Evolutionary conservation across 2,329 filamentous ascomycete species (phyloP).

Genomic region (Geoglossum cookeanum): DNA sequence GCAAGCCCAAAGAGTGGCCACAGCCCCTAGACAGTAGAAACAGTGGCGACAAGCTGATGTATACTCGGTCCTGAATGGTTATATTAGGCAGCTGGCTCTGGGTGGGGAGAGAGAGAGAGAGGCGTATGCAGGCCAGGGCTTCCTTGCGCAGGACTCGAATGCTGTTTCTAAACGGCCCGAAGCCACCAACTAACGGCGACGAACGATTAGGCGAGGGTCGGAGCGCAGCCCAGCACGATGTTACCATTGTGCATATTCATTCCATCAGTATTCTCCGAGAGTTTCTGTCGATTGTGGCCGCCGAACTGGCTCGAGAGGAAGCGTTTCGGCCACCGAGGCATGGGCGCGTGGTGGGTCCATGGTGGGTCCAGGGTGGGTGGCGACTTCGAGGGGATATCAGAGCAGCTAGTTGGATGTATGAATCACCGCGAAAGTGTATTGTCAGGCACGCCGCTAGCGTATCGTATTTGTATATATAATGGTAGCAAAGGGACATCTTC

Average conservation of each 20-base stretch:
- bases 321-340: too few relatives aligned
- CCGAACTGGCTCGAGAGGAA: too few relatives aligned
- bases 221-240: neutral
- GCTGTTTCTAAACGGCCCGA: neutral
- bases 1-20: neutral
- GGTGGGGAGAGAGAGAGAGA: too few relatives aligned
- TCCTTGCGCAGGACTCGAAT: neutral
- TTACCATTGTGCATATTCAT: neutral
- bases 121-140: neutral
- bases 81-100: neutral
- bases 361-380: too few relatives aligned
- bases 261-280: neutral
- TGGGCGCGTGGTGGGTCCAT: too few relatives aligned
- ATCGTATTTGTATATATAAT: too few relatives aligned
- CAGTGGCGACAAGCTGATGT: neutral
- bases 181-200: neutral
- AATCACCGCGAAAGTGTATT: too few relatives aligned
- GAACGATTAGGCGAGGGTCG: slow-evolving; percentile 2
- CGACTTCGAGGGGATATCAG: too few relatives aligned
- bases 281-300: neutral
- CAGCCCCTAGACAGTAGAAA: neutral
- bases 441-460: too few relatives aligned
- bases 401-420: too few relatives aligned
- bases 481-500: too few relatives aligned
- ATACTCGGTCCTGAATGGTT: neutral